Percentiles rank a stretch among this genome's conserved stretches.
phyloP scores from a whole-genome alignment of 768 basidiomycete genomes.

The Boletus reticuloceps region DNA sequence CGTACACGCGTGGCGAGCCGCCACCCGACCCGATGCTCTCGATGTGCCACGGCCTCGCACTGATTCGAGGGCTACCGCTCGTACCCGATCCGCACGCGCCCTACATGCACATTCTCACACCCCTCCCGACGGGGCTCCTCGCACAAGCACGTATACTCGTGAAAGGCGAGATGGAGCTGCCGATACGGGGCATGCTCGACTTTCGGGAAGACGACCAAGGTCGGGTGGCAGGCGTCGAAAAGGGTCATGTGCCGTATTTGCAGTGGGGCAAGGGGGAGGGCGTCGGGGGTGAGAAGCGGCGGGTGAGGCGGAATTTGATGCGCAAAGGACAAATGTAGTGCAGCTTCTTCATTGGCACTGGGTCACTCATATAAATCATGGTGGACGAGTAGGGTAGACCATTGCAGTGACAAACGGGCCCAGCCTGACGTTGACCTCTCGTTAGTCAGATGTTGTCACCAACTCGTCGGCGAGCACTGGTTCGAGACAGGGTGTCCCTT shows the following conservation, averaged over 20 bases:
- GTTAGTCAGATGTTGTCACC: no score
- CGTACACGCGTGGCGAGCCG: conserved; percentile 56
- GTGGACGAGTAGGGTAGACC: no score
- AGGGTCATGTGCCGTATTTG: conserved; percentile 68
- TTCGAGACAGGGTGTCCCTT: no score
- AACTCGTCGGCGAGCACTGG: no score
- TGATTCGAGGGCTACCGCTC: conserved; percentile 54
- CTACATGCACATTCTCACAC: conserved; percentile 75
- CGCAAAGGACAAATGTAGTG: conserved; percentile 66
- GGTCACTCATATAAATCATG: no score
- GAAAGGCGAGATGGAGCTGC: conserved; percentile 87
- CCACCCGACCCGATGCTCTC: conserved; percentile 61
- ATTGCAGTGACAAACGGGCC: no score
- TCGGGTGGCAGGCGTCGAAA: conserved; percentile 47
- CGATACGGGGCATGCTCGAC: conserved; percentile 86
- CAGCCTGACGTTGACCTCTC: no score
- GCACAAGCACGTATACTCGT: conserved; percentile 42
- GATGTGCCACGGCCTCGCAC: conserved; percentile 69
- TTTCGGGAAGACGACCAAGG: conserved; percentile 44
- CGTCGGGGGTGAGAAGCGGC: conserved; percentile 66
- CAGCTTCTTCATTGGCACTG: no score
- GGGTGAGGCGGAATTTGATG: conserved; percentile 86
- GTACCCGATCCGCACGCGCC: conserved; percentile 30
- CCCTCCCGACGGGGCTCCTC: conserved; percentile 55
- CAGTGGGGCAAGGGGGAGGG: conserved; percentile 73